A percentile compares a stretch with the other conserved stretches of the same genome.
These are phyloP conservation scores for Dothistroma septosporum DNA, from an alignment of 2,329 filamentous ascomycete species.

Conservation along the genomic window DNA sequence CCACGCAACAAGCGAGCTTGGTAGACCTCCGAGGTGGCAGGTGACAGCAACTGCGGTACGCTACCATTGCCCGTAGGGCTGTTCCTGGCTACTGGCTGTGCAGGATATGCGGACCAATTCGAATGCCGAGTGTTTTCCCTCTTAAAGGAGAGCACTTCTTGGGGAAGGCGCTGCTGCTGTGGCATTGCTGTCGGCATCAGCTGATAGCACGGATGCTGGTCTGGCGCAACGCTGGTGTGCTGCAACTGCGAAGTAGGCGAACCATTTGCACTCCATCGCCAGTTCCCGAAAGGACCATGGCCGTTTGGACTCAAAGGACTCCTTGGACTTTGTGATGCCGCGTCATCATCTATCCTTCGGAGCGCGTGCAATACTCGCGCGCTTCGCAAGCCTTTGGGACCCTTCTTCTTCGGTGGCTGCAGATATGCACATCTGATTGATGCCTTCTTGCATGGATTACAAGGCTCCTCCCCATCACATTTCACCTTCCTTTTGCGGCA, in stretches of 20 bases:
- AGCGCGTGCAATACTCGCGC: slow-evolving; percentile 34
- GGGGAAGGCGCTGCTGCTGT: slow-evolving; percentile 6
- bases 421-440: slow-evolving; percentile 35
- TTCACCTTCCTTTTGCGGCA: slow-evolving; percentile 36
- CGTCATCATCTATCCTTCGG: slow-evolving; percentile 32
- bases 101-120: slow-evolving; percentile 21
- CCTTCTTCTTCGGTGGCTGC: slow-evolving; percentile 37
- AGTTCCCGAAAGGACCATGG: slow-evolving; percentile 27
- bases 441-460: slow-evolving; percentile 35
- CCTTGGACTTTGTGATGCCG: slow-evolving; percentile 23
- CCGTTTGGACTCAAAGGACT: slow-evolving; percentile 24
- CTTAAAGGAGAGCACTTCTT: slow-evolving; percentile 5
- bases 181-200: slow-evolving; percentile 18
- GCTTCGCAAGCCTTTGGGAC: slow-evolving; percentile 35
- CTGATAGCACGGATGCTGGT: slow-evolving; percentile 23
- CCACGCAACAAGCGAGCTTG: slow-evolving; percentile 22
- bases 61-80: slow-evolving; percentile 19
- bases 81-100: slow-evolving; percentile 14
- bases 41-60: slow-evolving; percentile 19
- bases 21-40: slow-evolving; percentile 20
- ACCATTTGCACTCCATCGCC: slow-evolving; percentile 26
- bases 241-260: slow-evolving; percentile 12
- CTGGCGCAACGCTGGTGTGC: slow-evolving; percentile 23
- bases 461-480: slow-evolving; percentile 35
- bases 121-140: slow-evolving; percentile 12